Conservation (phyloP, 106 monocot genomes). For the Dendrobium officinale region DNA sequence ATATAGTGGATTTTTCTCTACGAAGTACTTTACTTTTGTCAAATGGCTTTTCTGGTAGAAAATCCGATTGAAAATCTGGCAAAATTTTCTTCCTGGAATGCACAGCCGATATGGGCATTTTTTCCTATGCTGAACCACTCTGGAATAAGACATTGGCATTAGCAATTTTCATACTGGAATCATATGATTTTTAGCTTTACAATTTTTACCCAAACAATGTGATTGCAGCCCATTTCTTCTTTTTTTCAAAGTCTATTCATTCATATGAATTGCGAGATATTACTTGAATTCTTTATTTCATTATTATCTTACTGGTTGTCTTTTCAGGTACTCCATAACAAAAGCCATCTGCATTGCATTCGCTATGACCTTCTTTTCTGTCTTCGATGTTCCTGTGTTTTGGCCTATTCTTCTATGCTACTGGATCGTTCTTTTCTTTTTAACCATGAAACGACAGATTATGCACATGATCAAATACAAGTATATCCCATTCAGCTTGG, state of each 20-base stretch:
- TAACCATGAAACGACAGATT: constrained; percentile 81
- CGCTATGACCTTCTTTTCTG: constrained; percentile 72
- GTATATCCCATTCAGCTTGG: constrained; percentile 54
- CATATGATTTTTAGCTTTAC: no score
- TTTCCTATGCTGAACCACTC: no score
- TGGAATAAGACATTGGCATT: no score
- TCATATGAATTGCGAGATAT: background rate
- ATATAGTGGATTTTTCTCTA: no score
- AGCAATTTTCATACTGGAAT: no score
- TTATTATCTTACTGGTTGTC: background rate
- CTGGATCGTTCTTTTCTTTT: constrained; percentile 68
- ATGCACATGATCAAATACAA: constrained; percentile 73
- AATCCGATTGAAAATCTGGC: no score
- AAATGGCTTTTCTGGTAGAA: no score
- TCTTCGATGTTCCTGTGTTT: constrained; percentile 79
- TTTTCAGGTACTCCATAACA: constrained; percentile 67
- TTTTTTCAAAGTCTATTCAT: background rate
- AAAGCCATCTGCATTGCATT: constrained; percentile 64
- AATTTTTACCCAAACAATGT: no score
- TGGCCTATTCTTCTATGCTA: constrained; percentile 75
- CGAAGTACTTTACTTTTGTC: no score
- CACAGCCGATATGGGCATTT: no score
- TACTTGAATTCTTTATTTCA: background rate
- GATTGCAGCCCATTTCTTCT: background rate
- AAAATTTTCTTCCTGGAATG: no score